Conservation (phyloP, 441 rosid genomes). For the Gossypium schwendimanii region DNA sequence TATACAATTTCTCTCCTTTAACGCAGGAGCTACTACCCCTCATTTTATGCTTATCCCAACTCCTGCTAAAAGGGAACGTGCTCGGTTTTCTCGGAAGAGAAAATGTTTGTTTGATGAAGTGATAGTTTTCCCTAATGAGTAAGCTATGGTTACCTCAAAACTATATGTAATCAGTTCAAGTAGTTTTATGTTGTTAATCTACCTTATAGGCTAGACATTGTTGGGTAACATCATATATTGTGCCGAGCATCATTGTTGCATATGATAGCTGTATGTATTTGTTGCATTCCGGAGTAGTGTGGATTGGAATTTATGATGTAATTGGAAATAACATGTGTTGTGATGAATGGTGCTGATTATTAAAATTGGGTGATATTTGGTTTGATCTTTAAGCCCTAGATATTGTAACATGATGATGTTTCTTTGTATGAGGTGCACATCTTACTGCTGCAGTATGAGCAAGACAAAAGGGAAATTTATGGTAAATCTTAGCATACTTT, state of each 20-base stretch:
- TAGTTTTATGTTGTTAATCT: not conserved
- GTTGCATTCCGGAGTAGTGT: not conserved
- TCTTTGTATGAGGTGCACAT: not conserved
- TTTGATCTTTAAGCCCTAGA: not conserved
- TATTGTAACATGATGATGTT: not conserved
- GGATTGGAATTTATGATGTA: not conserved
- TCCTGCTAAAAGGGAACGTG: slow-evolving; percentile 52
- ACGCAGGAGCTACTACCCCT: slow-evolving; percentile 39
- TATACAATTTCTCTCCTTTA: not conserved
- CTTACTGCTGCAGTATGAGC: not conserved
- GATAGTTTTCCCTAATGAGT: slow-evolving; percentile 58
- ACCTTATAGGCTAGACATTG: not conserved
- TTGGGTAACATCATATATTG: not conserved
- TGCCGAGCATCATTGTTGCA: not conserved
- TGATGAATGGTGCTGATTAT: not conserved
- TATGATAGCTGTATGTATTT: not conserved
- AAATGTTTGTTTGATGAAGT: slow-evolving; percentile 56
- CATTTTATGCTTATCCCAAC: slow-evolving; percentile 46
- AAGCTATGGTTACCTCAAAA: slow-evolving; percentile 23
- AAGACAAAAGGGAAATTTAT: not conserved
- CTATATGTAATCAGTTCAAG: not conserved
- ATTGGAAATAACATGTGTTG: not conserved
- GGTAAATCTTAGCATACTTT: not conserved
- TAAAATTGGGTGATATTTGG: not conserved
- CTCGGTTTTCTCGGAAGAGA: slow-evolving; percentile 41